Conservation (phyloP, 345 rosid species). For the Excoecaria agallocha region DNA sequence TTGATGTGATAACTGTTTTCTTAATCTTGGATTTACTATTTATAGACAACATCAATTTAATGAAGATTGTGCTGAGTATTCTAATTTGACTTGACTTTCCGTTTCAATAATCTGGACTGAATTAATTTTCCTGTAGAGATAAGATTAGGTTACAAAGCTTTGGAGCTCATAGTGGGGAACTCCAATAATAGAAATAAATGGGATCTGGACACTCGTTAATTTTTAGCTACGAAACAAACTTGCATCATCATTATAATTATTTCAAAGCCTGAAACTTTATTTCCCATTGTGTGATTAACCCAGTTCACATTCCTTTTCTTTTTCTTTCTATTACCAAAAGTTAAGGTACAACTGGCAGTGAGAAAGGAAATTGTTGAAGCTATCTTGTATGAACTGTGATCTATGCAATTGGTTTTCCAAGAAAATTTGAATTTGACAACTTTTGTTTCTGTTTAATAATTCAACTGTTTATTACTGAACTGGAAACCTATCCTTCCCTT, state of each 20-base stretch:
- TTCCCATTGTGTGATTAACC: background rate
- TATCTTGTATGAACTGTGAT: background rate
- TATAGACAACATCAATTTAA: background rate
- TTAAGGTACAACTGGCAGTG: background rate
- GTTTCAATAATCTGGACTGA: background rate
- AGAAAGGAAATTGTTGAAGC: background rate
- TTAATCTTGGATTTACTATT: background rate
- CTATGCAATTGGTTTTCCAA: background rate
- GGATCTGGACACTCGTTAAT: background rate
- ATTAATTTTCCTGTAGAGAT: background rate
- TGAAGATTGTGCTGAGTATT: background rate
- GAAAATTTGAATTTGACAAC: background rate
- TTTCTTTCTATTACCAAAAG: background rate
- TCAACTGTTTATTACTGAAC: background rate
- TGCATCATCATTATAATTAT: background rate
- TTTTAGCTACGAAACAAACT: background rate
- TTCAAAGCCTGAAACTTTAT: background rate
- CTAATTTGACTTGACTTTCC: background rate
- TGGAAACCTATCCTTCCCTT: background rate
- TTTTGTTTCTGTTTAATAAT: background rate
- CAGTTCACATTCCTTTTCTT: background rate
- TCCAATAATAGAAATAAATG: background rate
- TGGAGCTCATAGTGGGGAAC: background rate
- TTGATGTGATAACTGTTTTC: background rate
- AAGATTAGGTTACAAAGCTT: background rate